These are phyloP conservation scores for Rhododendron molle DNA, from an alignment of 148 eudicot species.

Conservation along the genomic window DNA sequence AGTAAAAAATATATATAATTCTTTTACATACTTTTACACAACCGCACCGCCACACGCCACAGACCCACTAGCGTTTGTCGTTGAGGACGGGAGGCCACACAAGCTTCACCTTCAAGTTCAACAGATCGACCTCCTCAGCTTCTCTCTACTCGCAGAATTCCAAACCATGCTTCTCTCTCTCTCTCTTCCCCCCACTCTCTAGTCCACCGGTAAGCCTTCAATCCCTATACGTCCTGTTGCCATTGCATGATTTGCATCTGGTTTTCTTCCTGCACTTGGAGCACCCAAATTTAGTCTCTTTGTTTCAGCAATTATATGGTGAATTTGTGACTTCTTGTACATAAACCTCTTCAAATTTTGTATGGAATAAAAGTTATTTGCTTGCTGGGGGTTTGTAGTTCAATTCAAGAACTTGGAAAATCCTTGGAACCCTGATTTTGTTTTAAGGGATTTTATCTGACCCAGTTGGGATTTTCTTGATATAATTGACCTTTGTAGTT, in stretches of 20 bases:
- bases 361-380: background rate
- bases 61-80: background rate
- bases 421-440: background rate
- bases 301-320: background rate
- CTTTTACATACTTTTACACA: background rate
- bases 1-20: too few relatives aligned
- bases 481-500: slow-evolving; percentile 9
- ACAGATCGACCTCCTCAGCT: background rate
- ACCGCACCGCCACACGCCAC: background rate
- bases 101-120: background rate
- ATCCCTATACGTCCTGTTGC: background rate
- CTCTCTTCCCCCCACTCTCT: background rate
- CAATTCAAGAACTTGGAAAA: slow-evolving; percentile 4
- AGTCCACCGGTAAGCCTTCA: background rate
- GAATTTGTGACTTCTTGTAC: background rate
- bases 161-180: background rate
- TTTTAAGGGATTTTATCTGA: slow-evolving; percentile 23
- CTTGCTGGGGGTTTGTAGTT: background rate
- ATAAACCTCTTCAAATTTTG: background rate
- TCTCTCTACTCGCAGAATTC: background rate
- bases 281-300: background rate
- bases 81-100: background rate
- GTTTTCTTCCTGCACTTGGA: background rate
- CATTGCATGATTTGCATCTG: background rate
- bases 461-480: slow-evolving; percentile 24